Evolutionary conservation across 2,329 filamentous ascomycete species (phyloP), one percentile per base, ranked within the genome.

Genomic region (Fusarium oligoseptatum): DNA sequence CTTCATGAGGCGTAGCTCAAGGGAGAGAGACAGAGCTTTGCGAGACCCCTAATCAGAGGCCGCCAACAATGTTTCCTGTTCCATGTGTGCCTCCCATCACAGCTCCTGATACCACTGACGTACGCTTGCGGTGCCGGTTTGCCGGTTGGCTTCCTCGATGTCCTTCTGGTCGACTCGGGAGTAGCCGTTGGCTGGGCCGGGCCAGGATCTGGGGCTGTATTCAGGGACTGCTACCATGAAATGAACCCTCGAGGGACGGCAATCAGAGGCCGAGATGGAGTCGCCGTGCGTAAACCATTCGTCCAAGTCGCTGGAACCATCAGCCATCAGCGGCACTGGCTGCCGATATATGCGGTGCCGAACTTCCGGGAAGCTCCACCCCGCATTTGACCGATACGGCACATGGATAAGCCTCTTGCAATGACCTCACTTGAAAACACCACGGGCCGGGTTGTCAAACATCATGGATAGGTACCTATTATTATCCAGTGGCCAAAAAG

Each of bases 271-370:
- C 73, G 64, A 71, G 45, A 68, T 68, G 66, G 71, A 34, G 58
- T 67, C 60, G 67, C 57, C 50, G 55, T 72, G 66, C 48, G 63
- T 39, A 63, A 56, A 56, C 43, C 17, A 73, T 75, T 78, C 70
- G 77, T 63, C 43, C 32, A 45, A 52, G 24, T 20, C 9, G 48
- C 15, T 48, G 60, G 50, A 50, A 22, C 43, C 63, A 73, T 72
- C 68, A 76, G 77, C 74, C 73, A 72, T 70, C 36, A 22, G 64
- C 76, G 76, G 76, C 76, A 78, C 70, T 63, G 48, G 63, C 66
- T 71, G 72, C 70, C 71, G 75, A 75, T 63, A 56, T 41, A 67
- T 65, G 68, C 67, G 64, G 75, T 79, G 77, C 77, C 77, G 77
- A 79, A 78, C 76, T 72, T 77, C 77, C 77, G 55, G 55, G 77